Percentiles rank a stretch among this genome's conserved stretches.
phyloP scores from a whole-genome alignment of 2,329 filamentous ascomycete genomes.

The Cladophialophora yegresii region DNA sequence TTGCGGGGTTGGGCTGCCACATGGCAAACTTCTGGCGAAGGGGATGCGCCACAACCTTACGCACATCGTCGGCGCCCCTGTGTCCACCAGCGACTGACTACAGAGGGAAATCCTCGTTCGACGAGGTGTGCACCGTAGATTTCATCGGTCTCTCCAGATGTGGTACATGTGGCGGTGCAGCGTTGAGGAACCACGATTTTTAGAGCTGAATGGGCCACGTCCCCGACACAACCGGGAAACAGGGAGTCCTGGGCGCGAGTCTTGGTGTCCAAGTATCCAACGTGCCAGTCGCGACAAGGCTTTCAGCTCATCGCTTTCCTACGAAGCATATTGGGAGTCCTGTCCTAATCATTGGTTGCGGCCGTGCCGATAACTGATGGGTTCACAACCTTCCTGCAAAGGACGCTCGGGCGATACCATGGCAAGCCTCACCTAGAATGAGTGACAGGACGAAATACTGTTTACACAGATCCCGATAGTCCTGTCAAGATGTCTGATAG shows the following conservation, averaged over 20 bases:
- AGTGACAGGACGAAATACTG: too few relatives aligned
- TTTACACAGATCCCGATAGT: not conserved
- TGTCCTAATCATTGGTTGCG: not conserved
- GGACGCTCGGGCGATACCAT: not conserved
- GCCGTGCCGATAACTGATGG: not conserved
- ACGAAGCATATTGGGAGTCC: not conserved
- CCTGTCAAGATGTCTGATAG: not conserved
- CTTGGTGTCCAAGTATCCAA: not conserved
- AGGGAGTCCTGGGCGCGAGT: not conserved
- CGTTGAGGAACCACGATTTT: too few relatives aligned
- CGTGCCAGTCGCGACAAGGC: not conserved
- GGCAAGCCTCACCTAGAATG: not conserved
- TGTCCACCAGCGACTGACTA: not conserved
- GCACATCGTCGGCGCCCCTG: not conserved
- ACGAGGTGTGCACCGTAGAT: not conserved
- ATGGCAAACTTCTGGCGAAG: not conserved
- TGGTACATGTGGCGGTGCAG: conserved; percentile 2
- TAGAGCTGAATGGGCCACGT: not conserved
- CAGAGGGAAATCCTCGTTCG: not conserved
- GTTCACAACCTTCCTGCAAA: not conserved
- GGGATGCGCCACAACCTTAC: not conserved
- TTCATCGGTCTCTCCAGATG: not conserved
- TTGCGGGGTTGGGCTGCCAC: conserved; percentile 7
- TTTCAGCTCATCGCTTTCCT: not conserved
- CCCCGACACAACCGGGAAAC: not conserved